phyloP scores from a whole-genome alignment of 2,329 filamentous ascomycete genomes.

The Arthrobotrys megalospora region DNA sequence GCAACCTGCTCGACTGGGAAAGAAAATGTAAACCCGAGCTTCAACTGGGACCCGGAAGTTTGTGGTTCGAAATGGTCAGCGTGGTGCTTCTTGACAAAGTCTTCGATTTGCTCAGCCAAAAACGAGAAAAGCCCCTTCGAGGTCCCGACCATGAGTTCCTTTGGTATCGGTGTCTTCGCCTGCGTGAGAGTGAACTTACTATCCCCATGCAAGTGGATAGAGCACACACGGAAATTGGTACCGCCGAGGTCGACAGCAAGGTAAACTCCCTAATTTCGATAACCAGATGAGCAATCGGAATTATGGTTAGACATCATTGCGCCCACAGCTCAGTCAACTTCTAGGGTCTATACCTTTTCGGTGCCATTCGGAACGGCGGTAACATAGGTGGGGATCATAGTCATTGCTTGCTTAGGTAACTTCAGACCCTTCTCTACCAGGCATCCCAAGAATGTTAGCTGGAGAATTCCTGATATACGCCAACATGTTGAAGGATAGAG shows the following conservation, averaged over 20 bases:
- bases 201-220: conserved; percentile 91
- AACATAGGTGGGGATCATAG: conserved; percentile 97
- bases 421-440: conserved; percentile 82
- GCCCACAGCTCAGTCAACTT: conserved; percentile 38
- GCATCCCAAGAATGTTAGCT: conserved; percentile 4
- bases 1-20: conserved; percentile 95
- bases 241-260: conserved; percentile 97
- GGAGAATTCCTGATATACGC: conserved; percentile 8
- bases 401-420: conserved; percentile 83
- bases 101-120: conserved; percentile 90
- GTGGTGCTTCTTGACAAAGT: conserved; percentile 89
- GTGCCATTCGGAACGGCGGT: conserved; percentile 96
- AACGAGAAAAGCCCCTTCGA: conserved; percentile 91
- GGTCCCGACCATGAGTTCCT: conserved; percentile 88
- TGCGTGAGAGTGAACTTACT: conserved; percentile 94
- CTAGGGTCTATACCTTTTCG: conserved; percentile 80
- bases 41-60: conserved; percentile 70
- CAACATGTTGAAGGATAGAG: neutral
- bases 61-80: conserved; percentile 82
- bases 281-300: neutral
- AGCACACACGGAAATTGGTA: conserved; percentile 98
- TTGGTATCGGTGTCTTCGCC: conserved; percentile 91
- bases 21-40: conserved; percentile 98
- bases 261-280: conserved; percentile 80
- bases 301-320: conserved; percentile 48